Evolutionary conservation across 1,284 basidiomycete genomes (phyloP).

Genomic region (Chondrostereum purpureum): DNA sequence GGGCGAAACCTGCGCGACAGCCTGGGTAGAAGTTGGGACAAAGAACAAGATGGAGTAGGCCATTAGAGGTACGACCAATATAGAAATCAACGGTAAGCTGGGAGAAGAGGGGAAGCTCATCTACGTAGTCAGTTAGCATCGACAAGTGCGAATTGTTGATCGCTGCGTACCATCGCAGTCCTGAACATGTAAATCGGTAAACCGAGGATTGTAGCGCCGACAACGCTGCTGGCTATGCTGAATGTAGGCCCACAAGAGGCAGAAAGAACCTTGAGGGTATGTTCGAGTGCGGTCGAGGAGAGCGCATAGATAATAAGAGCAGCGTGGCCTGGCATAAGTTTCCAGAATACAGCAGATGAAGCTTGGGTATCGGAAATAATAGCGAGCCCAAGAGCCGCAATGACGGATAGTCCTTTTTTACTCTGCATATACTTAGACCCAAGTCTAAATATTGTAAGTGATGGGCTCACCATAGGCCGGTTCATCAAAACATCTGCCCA

Average conservation of each 20-base stretch:
- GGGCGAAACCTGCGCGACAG: slow-evolving; percentile 40
- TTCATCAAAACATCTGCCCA: slow-evolving; percentile 52
- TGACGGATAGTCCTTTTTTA: slow-evolving; percentile 39
- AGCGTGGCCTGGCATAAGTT: slow-evolving; percentile 53
- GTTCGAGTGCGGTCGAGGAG: slow-evolving; percentile 52
- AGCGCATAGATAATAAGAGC: slow-evolving; percentile 55
- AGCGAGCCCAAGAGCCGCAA: slow-evolving; percentile 38
- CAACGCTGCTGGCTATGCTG: slow-evolving; percentile 43
- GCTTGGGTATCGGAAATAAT: slow-evolving; percentile 50
- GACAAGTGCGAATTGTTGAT: not conserved
- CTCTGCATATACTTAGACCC: slow-evolving; percentile 25
- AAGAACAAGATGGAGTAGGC: slow-evolving; percentile 54
- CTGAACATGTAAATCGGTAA: slow-evolving; percentile 59
- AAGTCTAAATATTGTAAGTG: slow-evolving; percentile 4
- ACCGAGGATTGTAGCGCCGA: slow-evolving; percentile 58
- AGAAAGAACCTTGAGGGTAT: slow-evolving; percentile 50
- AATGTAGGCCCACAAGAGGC: slow-evolving; percentile 49
- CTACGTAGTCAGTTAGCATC: slow-evolving; percentile 3
- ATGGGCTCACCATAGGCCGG: slow-evolving; percentile 38
- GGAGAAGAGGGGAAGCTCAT: slow-evolving; percentile 28
- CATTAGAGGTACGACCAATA: slow-evolving; percentile 52
- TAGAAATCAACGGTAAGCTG: slow-evolving; percentile 44
- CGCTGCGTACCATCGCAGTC: slow-evolving; percentile 45
- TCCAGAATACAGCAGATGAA: slow-evolving; percentile 36
- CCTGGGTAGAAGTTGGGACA: slow-evolving; percentile 43